Base-by-base conservation (phyloP, 768 basidiomycete genomes). In the Lactarius deliciosus region DNA sequence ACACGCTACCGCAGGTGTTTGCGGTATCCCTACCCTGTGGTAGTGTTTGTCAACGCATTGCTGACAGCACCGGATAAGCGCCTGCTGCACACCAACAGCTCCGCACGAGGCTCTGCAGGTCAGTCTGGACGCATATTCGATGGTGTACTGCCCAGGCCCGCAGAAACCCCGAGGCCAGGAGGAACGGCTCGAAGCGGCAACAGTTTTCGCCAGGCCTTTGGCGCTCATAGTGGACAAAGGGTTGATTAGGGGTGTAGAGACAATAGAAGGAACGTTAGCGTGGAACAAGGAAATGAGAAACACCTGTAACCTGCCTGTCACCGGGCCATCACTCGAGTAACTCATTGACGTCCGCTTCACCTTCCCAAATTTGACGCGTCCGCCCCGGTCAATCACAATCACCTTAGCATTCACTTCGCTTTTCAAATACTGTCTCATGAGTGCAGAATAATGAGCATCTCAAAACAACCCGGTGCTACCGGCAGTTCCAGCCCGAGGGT, bases 21-120 rank as follows among this genome's bases (percentile, higher is more conserved):
- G 82, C 87, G 0, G 81, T 88, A 2, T 94, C 89, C 72, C 87
- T 91, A 2, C 88, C 90, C 0, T 79, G 96, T 2, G 94, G 10
- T 92, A 22, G 41, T 67, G 1, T 34, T 1, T 34, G 34, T 34
- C 34, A 96, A 96, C 72, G 82, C 86, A 3, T 76, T 94, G 30
- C 79, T 95, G 3, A 81, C 84, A 5, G 81, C 88, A 1, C 78
- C 96, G 50, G 97, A 98, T 75, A 82, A 86, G 2, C 78, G 96
- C 20, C 88, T 95, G 3, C 80, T 94, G 11, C 83, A 96, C 16
- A 90, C 93, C 93, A 3, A 77, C 84, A 15, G 80, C 79, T 34
- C 32, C 32, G 34, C 34, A 34, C 34, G 34, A 34, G 34, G 34
- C 7, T 16, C 80, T 90, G 22, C 72, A 86, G 57, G 70, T 72